phyloP scores from a whole-genome alignment of 1,139 yeast genomes.

The Taphrina wiesneri region DNA sequence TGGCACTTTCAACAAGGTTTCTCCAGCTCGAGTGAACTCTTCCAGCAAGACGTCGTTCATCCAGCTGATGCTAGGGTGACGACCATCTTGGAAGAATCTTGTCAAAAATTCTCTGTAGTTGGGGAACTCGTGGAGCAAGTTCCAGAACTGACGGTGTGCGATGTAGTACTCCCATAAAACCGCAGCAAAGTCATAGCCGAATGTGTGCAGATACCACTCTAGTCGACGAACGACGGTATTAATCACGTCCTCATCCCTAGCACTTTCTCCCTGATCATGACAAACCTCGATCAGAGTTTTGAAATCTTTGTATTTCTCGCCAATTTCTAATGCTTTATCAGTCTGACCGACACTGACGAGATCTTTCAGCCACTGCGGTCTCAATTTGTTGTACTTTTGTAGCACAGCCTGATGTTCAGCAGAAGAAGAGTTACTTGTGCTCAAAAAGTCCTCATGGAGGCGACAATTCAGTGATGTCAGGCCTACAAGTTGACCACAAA shows the following conservation, averaged over 20 bases:
- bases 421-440: conserved; percentile 22
- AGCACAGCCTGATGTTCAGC: conserved; percentile 8
- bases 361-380: conserved; percentile 57
- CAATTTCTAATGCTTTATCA: conserved; percentile 60
- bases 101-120: conserved; percentile 56
- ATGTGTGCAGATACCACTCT: conserved; percentile 58
- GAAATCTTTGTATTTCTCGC: conserved; percentile 68
- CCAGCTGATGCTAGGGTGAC: conserved; percentile 70
- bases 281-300: conserved; percentile 62
- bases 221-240: conserved; percentile 48
- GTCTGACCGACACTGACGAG: conserved; percentile 54
- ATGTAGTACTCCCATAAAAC: conserved; percentile 64
- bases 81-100: conserved; percentile 55
- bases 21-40: conserved; percentile 56
- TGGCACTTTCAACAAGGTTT: conserved; percentile 50
- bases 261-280: conserved; percentile 37
- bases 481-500: conserved; percentile 42
- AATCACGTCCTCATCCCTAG: conserved; percentile 43
- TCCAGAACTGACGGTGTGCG: conserved; percentile 55
- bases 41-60: conserved; percentile 60
- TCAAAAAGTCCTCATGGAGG: conserved; percentile 43
- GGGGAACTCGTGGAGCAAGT: conserved; percentile 60
- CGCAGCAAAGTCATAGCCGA: conserved; percentile 69
- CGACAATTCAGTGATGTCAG: conserved; percentile 45
- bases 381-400: conserved; percentile 42